phyloP scores from a whole-genome alignment of 495 filamentous ascomycete species.

The Penicillium steckii region DNA sequence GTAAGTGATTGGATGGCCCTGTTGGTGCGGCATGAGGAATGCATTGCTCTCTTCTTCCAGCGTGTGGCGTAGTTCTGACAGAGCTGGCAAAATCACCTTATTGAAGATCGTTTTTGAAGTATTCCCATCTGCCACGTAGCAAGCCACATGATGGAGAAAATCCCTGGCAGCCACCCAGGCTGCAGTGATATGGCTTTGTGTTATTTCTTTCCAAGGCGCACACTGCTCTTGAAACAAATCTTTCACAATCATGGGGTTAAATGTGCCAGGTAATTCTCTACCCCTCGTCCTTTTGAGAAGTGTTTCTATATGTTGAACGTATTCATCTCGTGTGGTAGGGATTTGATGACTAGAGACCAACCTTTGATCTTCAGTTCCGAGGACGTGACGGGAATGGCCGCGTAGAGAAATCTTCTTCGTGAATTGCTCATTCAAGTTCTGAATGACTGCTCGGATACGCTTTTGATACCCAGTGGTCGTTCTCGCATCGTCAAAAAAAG shows the following conservation, averaged over 20 bases:
- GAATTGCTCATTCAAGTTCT: constrained; percentile 56
- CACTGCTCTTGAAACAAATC: constrained; percentile 54
- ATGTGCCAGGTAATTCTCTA: constrained; percentile 50
- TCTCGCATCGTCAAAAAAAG: constrained; percentile 53
- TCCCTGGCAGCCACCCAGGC: constrained; percentile 34
- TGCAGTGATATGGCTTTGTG: constrained; percentile 28
- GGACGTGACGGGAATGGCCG: constrained; percentile 42
- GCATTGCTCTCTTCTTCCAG: constrained; percentile 17
- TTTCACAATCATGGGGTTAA: constrained; percentile 48
- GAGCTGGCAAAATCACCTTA: constrained; percentile 35
- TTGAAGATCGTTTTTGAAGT: constrained; percentile 38
- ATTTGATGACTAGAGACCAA: constrained; percentile 10
- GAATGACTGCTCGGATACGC: constrained; percentile 59
- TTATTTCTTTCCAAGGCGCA: constrained; percentile 43
- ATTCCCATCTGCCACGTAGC: constrained; percentile 33
- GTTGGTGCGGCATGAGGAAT: constrained; percentile 19
- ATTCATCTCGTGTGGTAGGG: constrained; percentile 33
- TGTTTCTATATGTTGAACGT: constrained; percentile 33
- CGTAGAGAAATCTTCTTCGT: constrained; percentile 37
- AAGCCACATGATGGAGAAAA: constrained; percentile 33
- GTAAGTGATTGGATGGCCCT: constrained; percentile 49
- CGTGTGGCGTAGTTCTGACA: constrained; percentile 23
- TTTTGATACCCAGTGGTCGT: constrained; percentile 40
- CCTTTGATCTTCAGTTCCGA: neutral
- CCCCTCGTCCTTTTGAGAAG: constrained; percentile 41